These are phyloP conservation scores for Heterobasidion annosum DNA, from an alignment of 1,284 basidiomycete species.

Conservation along the genomic window DNA sequence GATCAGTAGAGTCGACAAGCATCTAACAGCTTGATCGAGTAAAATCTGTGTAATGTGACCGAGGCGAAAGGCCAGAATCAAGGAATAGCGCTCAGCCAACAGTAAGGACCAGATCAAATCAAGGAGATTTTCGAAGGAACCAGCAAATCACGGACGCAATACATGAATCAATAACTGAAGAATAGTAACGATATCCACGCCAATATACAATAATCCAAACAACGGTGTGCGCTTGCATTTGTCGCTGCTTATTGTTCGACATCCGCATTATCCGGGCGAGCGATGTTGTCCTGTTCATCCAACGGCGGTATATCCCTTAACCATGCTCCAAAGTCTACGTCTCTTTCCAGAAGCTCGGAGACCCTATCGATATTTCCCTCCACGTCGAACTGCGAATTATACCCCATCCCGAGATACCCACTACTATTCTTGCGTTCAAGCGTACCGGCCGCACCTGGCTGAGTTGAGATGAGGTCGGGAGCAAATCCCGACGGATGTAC, in stretches of 20 bases:
- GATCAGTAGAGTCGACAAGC: no score
- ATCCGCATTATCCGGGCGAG: neutral
- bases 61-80: no score
- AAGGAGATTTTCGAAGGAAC: no score
- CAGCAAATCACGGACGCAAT: no score
- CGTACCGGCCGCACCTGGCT: constrained; percentile 11
- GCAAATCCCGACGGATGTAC: constrained; percentile 27
- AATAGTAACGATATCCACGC: no score
- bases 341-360: constrained; percentile 31
- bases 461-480: constrained; percentile 31
- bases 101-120: no score
- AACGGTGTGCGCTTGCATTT: no score
- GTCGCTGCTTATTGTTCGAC: neutral
- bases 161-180: no score
- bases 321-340: constrained; percentile 38
- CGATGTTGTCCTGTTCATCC: neutral
- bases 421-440: constrained; percentile 8
- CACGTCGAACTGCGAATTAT: constrained; percentile 39
- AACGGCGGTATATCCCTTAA: constrained; percentile 22
- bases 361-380: constrained; percentile 31
- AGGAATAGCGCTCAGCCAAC: no score
- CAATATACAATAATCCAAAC: no score
- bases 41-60: no score
- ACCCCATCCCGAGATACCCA: constrained; percentile 24
- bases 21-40: no score